phyloP scores from a whole-genome alignment of 352 stramenopile species.

The Phytophthora idaei region DNA sequence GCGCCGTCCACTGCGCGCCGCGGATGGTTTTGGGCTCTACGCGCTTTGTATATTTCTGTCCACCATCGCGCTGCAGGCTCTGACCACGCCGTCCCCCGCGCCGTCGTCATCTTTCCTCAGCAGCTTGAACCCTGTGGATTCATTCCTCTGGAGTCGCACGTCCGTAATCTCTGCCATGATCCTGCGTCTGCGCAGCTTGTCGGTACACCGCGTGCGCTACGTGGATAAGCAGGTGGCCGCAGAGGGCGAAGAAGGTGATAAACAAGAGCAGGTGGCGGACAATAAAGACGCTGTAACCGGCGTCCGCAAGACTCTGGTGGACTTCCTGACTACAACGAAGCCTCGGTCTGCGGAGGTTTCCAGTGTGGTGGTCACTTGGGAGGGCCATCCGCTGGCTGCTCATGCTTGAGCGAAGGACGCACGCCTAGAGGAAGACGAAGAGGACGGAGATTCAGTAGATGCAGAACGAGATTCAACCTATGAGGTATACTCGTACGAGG shows the following conservation, averaged over 20 bases:
- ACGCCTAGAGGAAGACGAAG: slow-evolving; percentile 16
- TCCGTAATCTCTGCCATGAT: slow-evolving; percentile 24
- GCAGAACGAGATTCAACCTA: neutral
- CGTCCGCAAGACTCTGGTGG: slow-evolving; percentile 9
- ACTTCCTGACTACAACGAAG: slow-evolving; percentile 22
- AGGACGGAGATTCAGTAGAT: slow-evolving; percentile 2
- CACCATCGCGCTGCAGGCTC: slow-evolving; percentile 29
- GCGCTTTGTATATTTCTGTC: slow-evolving; percentile 37
- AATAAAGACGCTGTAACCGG: neutral
- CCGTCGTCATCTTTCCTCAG: slow-evolving; percentile 22
- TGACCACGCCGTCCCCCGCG: slow-evolving; percentile 24
- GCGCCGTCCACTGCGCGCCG: slow-evolving; percentile 26
- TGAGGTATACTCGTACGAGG: slow-evolving; percentile 53
- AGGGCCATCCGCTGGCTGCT: slow-evolving; percentile 51
- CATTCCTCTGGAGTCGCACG: slow-evolving; percentile 18
- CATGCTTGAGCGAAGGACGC: slow-evolving; percentile 22
- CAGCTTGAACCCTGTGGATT: slow-evolving; percentile 24
- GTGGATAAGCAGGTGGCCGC: slow-evolving; percentile 16
- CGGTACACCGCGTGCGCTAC: slow-evolving; percentile 66
- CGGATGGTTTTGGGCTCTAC: slow-evolving; percentile 26
- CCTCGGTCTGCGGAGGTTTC: slow-evolving; percentile 36
- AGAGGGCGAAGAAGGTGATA: slow-evolving; percentile 1
- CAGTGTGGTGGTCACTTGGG: slow-evolving; percentile 71
- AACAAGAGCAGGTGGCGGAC: slow-evolving; percentile 1
- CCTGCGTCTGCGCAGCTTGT: slow-evolving; percentile 61